Evolutionary conservation across 108 stramenopile genomes (phyloP), one percentile per base, ranked within the genome.

Genomic region (Nitzschia palea): DNA sequence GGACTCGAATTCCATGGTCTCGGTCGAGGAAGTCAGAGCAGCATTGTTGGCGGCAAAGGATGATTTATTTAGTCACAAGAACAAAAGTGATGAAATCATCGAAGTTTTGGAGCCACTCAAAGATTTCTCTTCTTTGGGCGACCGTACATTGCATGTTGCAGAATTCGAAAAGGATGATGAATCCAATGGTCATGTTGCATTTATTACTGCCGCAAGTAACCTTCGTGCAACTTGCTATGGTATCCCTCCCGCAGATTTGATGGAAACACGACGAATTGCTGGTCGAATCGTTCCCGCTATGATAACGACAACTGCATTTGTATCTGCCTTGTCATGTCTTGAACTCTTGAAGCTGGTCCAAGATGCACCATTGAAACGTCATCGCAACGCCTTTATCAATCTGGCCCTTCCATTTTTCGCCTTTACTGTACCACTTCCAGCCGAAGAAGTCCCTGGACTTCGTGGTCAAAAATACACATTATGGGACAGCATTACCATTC

Each of bases 151-250:
- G 33, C 72, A 71, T 34, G 30, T 78, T 22, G 74, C 71, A 2
- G 88, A 88, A 33, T 97, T 98, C 61, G 98, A 99, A 48, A 98
- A 98, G 74, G 98, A 99, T 76, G 95, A 98, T 62, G 97, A 98
- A 53, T 45, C 92, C 18, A 97, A 98, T 62, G 91, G 86, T 8
- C 98, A 99, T 77, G 93, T 98, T 56, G 83, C 79, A 2, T 95
- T 99, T 58, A 83, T 99, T 15, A 86, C 95, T 15, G 96, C 96
- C 1, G 88, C 95, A 6, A 91, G 90, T 63, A 99, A 98, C 75
- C 69, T 98, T 10, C 90, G 98, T 15, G 96, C 97, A 6, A 71
- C 96, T 40, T 79, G 81, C 58, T 99, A 99, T 80, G 91, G 92
- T 8, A 98, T 99, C 60, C 80, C 96, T 17, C 91, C 95, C 8